Percentiles rank a stretch among this genome's conserved stretches.
These are phyloP conservation scores for Tephrocybe sp. DNA, from an alignment of 768 basidiomycete genomes.

Conservation along the genomic window DNA sequence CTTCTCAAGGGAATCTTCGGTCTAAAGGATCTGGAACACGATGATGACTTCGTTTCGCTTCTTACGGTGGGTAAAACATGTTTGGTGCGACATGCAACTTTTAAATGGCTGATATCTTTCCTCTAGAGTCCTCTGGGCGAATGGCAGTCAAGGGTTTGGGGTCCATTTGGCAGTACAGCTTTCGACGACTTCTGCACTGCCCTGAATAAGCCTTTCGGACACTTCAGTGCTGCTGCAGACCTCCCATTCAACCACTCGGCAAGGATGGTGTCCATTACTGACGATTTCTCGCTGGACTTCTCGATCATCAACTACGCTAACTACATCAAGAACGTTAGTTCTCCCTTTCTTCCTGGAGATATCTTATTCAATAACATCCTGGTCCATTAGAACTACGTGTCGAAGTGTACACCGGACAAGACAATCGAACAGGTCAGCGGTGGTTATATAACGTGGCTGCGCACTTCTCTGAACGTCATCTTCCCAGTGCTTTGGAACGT, in stretches of 20 bases:
- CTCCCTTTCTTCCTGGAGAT: neutral
- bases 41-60: conserved; percentile 77
- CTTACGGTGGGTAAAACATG: conserved; percentile 44
- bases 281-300: conserved; percentile 52
- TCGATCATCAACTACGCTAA: conserved; percentile 71
- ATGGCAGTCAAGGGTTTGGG: conserved; percentile 92
- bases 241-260: conserved; percentile 50
- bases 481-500: conserved; percentile 83
- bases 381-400: conserved; percentile 47
- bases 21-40: conserved; percentile 60
- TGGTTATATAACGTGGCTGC: neutral
- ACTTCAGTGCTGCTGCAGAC: conserved; percentile 23
- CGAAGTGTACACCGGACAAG: conserved; percentile 50
- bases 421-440: conserved; percentile 34
- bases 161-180: conserved; percentile 62
- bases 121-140: conserved; percentile 56
- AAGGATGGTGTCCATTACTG: conserved; percentile 46
- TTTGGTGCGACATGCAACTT: neutral
- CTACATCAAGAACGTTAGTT: conserved; percentile 69
- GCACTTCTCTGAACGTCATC: neutral
- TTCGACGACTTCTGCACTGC: conserved; percentile 73
- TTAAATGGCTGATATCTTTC: neutral
- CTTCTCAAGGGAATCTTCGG: conserved; percentile 79
- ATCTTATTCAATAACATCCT: neutral
- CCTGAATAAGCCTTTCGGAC: conserved; percentile 46